Base-by-base conservation (phyloP, 805 yeast genomes). In the Candida anglica region DNA sequence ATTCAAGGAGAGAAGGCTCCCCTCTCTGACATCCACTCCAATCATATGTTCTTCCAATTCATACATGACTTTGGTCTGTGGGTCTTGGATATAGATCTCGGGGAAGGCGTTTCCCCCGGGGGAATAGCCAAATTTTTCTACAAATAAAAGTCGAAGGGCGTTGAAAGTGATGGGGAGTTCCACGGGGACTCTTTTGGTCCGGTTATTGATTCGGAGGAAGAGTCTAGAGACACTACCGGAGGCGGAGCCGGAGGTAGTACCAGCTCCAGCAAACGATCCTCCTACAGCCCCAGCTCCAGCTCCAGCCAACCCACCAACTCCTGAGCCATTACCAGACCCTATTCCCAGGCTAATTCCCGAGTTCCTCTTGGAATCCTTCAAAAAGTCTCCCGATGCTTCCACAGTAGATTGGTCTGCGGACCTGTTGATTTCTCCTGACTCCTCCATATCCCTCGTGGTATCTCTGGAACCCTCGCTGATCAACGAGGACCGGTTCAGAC, bases 111-210 rank as follows among this genome's bases (percentile, higher is more conserved):
- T 73, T 1, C 75, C 56, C 0, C 83, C 81, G 0, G 95, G 93
- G 0, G 91, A 73, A 53, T 82, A 87, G 2, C 91, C 86, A 61
- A 88, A 89, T 46, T 79, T 85, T 48, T 91, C 96, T 5, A 89
- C 85, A 50, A 91, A 91, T 16, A 85, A 60, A 2, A 87, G 66
- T 28, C 93, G 69, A 22, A 84, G 48, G 2, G 79, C 66, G 3
- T 79, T 71, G 30, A 72, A 49, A 0, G 80, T 59, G 3, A 75
- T 56, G 1, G 80, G 79, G 10, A 66, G 46, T 21, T 54, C 55
- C 2, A 74, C 49, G 2, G 48, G 46, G 1, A 72, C 73, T 44
- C 78, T 81, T 50, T 78, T 82, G 1, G 81, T 79, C 37, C 66
- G 62, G 11, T 67, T 73, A 8, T 67, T 69, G 8, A 77, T 50